These are phyloP conservation scores for Dichotomopilus funicola DNA, from an alignment of 2,329 filamentous ascomycete genomes.

Conservation along the genomic window DNA sequence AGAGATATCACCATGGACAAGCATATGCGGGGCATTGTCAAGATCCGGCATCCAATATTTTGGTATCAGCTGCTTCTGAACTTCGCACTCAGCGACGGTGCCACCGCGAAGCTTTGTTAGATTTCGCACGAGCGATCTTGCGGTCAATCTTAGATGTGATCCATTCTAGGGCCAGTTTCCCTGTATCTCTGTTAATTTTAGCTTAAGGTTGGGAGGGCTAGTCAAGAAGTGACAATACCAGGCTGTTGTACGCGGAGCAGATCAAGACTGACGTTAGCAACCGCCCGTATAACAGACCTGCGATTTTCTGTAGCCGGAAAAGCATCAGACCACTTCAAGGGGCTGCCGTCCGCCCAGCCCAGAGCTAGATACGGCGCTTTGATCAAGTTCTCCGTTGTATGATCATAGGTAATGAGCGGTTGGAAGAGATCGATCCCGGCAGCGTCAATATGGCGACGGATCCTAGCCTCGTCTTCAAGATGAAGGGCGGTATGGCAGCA, in stretches of 20 bases:
- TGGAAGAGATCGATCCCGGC: slow-evolving; percentile 2
- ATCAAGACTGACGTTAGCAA: slow-evolving; percentile 2
- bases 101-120: slow-evolving; percentile 1
- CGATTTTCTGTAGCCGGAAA: not conserved
- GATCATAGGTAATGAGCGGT: slow-evolving; percentile 3
- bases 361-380: slow-evolving; percentile 4
- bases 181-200: not conserved
- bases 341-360: not conserved
- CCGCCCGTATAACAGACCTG: not conserved
- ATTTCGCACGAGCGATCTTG: slow-evolving; percentile 2
- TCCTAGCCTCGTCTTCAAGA: not conserved
- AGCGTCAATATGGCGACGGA: slow-evolving; percentile 2
- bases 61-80: slow-evolving; percentile 6
- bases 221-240: not conserved
- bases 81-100: not conserved
- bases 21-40: slow-evolving; percentile 1
- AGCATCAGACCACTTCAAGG: slow-evolving; percentile 3
- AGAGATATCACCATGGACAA: slow-evolving; percentile 5
- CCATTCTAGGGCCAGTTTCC: slow-evolving; percentile 1
- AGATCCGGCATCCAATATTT: slow-evolving; percentile 5
- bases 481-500: not conserved
- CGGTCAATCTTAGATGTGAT: slow-evolving; percentile 4
- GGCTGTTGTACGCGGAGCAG: slow-evolving; percentile 1
- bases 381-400: slow-evolving; percentile 4
- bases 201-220: not conserved